Evolutionary conservation across 495 filamentous ascomycete genomes (phyloP).

Genomic region (Tuber umbilicatum): DNA sequence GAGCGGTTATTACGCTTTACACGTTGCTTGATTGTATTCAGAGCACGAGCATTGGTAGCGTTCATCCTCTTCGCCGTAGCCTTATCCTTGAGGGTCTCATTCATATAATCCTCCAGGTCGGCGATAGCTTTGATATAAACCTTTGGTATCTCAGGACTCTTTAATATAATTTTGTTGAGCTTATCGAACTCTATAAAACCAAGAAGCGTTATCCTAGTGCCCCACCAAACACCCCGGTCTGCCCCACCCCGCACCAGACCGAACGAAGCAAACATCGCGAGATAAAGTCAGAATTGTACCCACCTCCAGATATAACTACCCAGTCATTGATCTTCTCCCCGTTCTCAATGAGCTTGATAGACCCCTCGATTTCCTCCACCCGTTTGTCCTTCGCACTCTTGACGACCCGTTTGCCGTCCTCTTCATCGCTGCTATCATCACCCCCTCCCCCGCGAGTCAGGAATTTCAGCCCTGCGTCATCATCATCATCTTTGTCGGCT

Average conservation of each 20-base stretch:
- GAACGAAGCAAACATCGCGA: conserved; percentile 8
- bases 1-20: conserved; percentile 99
- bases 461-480: conserved; percentile 70
- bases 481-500: conserved; percentile 55
- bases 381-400: conserved; percentile 99
- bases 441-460: conserved; percentile 66
- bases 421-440: conserved; percentile 76
- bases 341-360: conserved; percentile 85
- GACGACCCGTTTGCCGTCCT: conserved; percentile 70
- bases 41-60: conserved; percentile 81
- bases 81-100: conserved; percentile 93
- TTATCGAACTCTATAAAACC: conserved; percentile 77
- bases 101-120: conserved; percentile 92
- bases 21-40: conserved; percentile 93
- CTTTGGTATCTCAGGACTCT: conserved; percentile 74
- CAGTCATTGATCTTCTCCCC: conserved; percentile 95
- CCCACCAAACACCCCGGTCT: conserved; percentile 18
- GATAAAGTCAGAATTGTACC: conserved; percentile 37
- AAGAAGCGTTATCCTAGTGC: conserved; percentile 22
- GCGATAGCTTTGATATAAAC: conserved; percentile 86
- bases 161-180: conserved; percentile 81
- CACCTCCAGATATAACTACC: conserved; percentile 83
- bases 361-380: conserved; percentile 83
- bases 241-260: conserved; percentile 20
- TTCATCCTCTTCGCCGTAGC: conserved; percentile 98